A percentile compares a stretch with the other conserved stretches of the same genome.
phyloP scores from a whole-genome alignment of 1,139 yeast genomes.

The Geotrichum histeridarum region DNA sequence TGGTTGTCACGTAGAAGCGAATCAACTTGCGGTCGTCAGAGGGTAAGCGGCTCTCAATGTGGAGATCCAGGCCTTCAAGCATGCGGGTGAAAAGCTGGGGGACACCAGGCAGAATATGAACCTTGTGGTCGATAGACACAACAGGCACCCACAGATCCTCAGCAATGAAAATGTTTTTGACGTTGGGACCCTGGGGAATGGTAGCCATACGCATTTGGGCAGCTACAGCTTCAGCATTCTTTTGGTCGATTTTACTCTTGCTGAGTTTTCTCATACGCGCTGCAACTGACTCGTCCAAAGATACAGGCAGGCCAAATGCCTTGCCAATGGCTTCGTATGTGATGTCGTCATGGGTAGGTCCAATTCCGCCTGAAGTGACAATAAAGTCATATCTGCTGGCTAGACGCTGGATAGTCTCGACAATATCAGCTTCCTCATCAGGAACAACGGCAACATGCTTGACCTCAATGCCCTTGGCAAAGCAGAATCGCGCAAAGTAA shows the following conservation, averaged over 20 bases:
- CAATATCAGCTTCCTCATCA: slow-evolving; percentile 65
- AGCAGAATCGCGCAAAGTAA: slow-evolving; percentile 66
- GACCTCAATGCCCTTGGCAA: slow-evolving; percentile 58
- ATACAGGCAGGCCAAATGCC: slow-evolving; percentile 51
- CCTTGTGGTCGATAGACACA: slow-evolving; percentile 56
- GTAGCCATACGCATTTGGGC: slow-evolving; percentile 79
- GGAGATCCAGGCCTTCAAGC: slow-evolving; percentile 42
- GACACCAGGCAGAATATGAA: slow-evolving; percentile 75
- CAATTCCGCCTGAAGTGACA: slow-evolving; percentile 77
- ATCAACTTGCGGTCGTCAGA: slow-evolving; percentile 37
- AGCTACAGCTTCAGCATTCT: slow-evolving; percentile 42
- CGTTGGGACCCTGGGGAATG: slow-evolving; percentile 51
- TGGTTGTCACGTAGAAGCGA: slow-evolving; percentile 61
- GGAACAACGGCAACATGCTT: slow-evolving; percentile 68
- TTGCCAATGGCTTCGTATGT: slow-evolving; percentile 68
- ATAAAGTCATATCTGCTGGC: slow-evolving; percentile 57
- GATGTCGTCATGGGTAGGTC: slow-evolving; percentile 87
- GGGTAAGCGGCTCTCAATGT: slow-evolving; percentile 31
- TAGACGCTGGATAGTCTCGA: slow-evolving; percentile 47
- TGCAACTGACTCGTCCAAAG: slow-evolving; percentile 54
- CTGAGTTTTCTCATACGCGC: slow-evolving; percentile 53
- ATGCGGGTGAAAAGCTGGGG: slow-evolving; percentile 64
- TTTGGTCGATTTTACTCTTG: slow-evolving; percentile 39
- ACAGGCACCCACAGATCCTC: slow-evolving; percentile 78
- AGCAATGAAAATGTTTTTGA: slow-evolving; percentile 49